Evolutionary conservation across 2,329 filamentous ascomycete genomes (phyloP).

Genomic region (Penicillium sp.): DNA sequence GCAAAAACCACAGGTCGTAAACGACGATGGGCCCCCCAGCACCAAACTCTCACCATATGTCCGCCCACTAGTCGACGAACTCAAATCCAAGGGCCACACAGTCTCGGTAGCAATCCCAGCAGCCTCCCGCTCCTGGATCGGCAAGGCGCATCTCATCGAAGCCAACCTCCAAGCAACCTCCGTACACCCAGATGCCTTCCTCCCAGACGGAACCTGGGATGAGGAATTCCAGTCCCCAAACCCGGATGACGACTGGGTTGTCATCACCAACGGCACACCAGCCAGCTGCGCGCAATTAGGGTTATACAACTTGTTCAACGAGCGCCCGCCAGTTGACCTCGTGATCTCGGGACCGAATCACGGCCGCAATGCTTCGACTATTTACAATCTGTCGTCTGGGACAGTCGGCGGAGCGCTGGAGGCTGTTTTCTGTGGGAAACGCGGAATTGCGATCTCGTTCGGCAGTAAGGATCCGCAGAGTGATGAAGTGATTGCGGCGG

Average conservation of each 20-base stretch:
- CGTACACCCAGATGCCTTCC: conserved; percentile 64
- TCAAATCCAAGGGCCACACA: conserved; percentile 71
- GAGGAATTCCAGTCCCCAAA: conserved; percentile 8
- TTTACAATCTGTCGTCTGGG: conserved; percentile 73
- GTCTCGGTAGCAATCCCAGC: conserved; percentile 88
- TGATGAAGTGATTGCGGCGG: conserved; percentile 70
- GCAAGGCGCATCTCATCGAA: conserved; percentile 91
- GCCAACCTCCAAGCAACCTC: conserved; percentile 77
- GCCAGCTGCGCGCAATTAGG: conserved; percentile 77
- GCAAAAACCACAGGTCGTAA: conserved; percentile 44
- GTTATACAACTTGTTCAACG: conserved; percentile 71
- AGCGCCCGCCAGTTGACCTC: conserved; percentile 68
- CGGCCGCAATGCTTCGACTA: conserved; percentile 74
- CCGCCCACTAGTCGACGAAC: conserved; percentile 67
- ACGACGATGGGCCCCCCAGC: conserved; percentile 77
- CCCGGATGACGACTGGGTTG: conserved; percentile 58
- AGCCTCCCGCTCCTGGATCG: conserved; percentile 90
- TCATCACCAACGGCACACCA: conserved; percentile 74
- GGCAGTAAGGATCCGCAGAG: conserved; percentile 81
- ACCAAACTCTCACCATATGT: conserved; percentile 73
- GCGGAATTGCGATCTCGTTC: conserved; percentile 77
- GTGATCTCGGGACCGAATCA: conserved; percentile 78
- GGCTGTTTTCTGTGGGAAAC: conserved; percentile 67
- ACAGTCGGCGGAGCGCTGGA: conserved; percentile 76
- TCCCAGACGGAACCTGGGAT: conserved; percentile 57